A percentile compares a stretch with the other conserved stretches of the same genome.
phyloP scores from a whole-genome alignment of 106 monocot species.

The Allium sativum region DNA sequence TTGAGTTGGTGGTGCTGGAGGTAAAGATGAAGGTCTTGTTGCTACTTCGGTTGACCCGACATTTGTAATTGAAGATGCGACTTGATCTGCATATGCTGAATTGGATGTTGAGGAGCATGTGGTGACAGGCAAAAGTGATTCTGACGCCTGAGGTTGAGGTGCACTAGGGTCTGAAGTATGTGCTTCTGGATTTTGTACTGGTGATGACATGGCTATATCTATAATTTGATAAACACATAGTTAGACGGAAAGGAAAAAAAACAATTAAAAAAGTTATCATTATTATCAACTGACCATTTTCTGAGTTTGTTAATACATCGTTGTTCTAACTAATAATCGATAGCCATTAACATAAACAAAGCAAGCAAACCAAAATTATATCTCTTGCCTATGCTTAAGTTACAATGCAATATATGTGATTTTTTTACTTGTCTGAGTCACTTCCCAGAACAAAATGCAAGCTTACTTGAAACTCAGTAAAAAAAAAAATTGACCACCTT shows the following conservation, averaged over 20 bases:
- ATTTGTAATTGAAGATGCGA: constrained; percentile 7
- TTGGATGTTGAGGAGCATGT: constrained; percentile 13
- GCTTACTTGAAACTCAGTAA: no score
- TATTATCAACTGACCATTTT: no score
- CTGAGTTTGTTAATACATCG: no score
- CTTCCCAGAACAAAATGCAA: no score
- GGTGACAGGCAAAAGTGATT: constrained; percentile 13
- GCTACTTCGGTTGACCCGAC: constrained; percentile 13
- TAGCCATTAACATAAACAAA: no score
- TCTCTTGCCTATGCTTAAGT: no score
- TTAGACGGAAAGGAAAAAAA: not conserved
- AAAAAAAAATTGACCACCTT: no score
- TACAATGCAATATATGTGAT: no score
- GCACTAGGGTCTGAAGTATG: constrained; percentile 17
- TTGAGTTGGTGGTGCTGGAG: constrained; percentile 18
- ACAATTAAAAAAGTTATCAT: no score
- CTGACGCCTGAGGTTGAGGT: constrained; percentile 18
- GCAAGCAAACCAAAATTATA: no score
- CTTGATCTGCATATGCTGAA: not conserved
- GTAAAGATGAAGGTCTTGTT: constrained; percentile 4
- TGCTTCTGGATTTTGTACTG: constrained; percentile 17
- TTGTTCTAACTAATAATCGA: no score
- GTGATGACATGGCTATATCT: constrained; percentile 34
- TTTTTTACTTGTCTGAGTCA: no score
- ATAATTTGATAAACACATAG: not conserved